Evolutionary conservation across 352 stramenopile species (phyloP), one percentile per base, ranked within the genome.

Genomic region (Globisporangium spinosum): DNA sequence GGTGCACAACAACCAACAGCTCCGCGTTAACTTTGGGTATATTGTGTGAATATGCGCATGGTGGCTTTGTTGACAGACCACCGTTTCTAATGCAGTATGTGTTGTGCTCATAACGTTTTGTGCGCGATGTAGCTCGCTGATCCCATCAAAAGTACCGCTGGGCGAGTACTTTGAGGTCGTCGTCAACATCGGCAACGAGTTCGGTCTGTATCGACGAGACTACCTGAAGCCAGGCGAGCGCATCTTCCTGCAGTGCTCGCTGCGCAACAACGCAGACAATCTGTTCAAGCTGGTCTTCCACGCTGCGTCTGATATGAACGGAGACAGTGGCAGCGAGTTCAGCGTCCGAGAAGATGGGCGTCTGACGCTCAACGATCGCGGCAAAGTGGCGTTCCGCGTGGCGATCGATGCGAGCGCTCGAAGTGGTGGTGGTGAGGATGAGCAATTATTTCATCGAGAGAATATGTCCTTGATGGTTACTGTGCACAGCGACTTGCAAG

Each of bases 151-250:
- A 47, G 71, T 92, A 59, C 71, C 75, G 5, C 27, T 89, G n/a
- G 70, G 65, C 23, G 62, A 80, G 51, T 89, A 78, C 66, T 79
- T 92, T 57, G 74, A 92, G 29, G 73, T 94, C 35, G 67, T 70
- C 45, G 77, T 91, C n/a, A 90, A 89, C 49, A 85, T 92, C 51
- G 86, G 82, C 51, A 94, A 94, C 67, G 86, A 94, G 63, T 94
- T 94, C 56, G 86, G 86, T 1, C 81, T 94, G 12, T 93, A 92
- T 49, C 82, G 82, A 25, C 79, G 86, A 5, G 78, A 83, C 38
- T 82, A 82, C 43, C 45, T 91, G 1, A 68, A 68, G 29, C 62
- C 71, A 4, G 74, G 71, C 32, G 78, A 89, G 45, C 62, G 58
- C 12, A 78, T 91, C 54, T 73, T 79, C 58, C 65, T 91, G 6